These are phyloP conservation scores for Rasamsonia emersonii DNA, from an alignment of 2,329 filamentous ascomycete species.

Conservation along the genomic window DNA sequence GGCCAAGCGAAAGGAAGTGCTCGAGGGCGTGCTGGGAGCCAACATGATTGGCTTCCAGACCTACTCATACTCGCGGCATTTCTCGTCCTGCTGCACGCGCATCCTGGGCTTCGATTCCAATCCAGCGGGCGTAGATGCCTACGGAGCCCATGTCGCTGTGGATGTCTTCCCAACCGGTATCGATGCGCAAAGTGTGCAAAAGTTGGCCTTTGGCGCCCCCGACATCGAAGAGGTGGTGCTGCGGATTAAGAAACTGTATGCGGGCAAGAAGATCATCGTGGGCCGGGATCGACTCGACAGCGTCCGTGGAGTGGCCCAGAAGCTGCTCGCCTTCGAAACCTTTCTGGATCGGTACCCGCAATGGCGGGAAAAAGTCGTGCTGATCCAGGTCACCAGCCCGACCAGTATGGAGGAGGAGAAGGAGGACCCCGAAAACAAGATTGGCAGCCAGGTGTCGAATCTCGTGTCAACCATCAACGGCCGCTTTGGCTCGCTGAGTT, in stretches of 20 bases:
- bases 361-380: slow-evolving; percentile 83
- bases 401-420: slow-evolving; percentile 70
- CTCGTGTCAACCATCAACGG: slow-evolving; percentile 89
- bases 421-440: slow-evolving; percentile 68
- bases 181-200: slow-evolving; percentile 71
- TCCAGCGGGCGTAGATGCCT: slow-evolving; percentile 75
- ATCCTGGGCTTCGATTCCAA: slow-evolving; percentile 87
- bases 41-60: slow-evolving; percentile 95
- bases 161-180: slow-evolving; percentile 94
- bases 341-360: slow-evolving; percentile 87
- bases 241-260: slow-evolving; percentile 66
- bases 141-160: slow-evolving; percentile 79
- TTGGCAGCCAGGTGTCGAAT: slow-evolving; percentile 81
- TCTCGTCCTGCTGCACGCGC: slow-evolving; percentile 85
- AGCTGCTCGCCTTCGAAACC: slow-evolving; percentile 85
- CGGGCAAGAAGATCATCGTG: slow-evolving; percentile 90
- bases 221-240: slow-evolving; percentile 64
- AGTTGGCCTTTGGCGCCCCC: slow-evolving; percentile 61
- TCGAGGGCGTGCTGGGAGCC: slow-evolving; percentile 81
- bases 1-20: slow-evolving; percentile 76
- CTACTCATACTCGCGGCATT: slow-evolving; percentile 90
- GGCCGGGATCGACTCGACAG: slow-evolving; percentile 90
- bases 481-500: slow-evolving; percentile 75
- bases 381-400: slow-evolving; percentile 91
- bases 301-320: slow-evolving; percentile 88